phyloP scores from a whole-genome alignment of 192 early-diverging fungal genomes.

The Phlyctochytrium arcticum region DNA sequence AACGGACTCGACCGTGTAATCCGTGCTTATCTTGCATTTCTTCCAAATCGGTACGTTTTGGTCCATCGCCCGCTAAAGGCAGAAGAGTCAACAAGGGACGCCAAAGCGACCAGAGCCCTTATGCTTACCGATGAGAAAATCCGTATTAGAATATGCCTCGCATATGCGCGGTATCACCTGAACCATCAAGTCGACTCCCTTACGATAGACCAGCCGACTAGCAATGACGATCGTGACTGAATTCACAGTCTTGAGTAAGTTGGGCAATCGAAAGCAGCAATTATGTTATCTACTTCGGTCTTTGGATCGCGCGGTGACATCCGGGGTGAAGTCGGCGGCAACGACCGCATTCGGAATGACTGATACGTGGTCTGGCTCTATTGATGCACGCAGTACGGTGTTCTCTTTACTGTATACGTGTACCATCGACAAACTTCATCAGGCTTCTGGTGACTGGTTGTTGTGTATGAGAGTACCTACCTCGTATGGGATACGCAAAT shows the following conservation, averaged over 20 bases:
- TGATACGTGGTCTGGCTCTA: constrained; percentile 85
- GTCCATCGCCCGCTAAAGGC: constrained; percentile 80
- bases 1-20: constrained; percentile 86
- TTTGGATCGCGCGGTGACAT: constrained; percentile 66
- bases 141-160: constrained; percentile 66
- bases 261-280: no score
- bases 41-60: constrained; percentile 92
- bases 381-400: constrained; percentile 88
- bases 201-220: constrained; percentile 88
- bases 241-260: no score
- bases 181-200: constrained; percentile 91
- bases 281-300: constrained; percentile 68
- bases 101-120: neutral
- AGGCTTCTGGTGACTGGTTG: neutral
- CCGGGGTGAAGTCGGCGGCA: constrained; percentile 84
- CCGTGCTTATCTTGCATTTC: constrained; percentile 94
- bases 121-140: constrained; percentile 83
- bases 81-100: neutral
- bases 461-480: constrained; percentile 26
- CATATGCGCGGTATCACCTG: constrained; percentile 91
- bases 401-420: constrained; percentile 92
- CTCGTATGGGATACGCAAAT: constrained; percentile 98
- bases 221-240: constrained; percentile 91
- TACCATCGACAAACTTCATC: no score
- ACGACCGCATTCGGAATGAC: constrained; percentile 98